Evolutionary conservation across 495 filamentous ascomycete species (phyloP).

Genomic region (Xylaria sp.): DNA sequence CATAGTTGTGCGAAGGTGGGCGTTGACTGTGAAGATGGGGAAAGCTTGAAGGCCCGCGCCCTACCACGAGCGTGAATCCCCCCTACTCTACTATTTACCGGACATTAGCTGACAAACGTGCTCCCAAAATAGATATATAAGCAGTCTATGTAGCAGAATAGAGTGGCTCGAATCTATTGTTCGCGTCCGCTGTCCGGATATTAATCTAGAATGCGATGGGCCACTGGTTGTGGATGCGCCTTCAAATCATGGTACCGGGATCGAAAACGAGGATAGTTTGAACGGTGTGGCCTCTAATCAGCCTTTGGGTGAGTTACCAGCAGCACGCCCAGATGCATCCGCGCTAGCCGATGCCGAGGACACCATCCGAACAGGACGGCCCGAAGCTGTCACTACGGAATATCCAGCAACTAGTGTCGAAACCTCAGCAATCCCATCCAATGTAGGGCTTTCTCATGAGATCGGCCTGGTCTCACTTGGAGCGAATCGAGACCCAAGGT

Average conservation of each 20-base stretch:
- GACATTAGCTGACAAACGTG: neutral
- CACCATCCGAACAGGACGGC: neutral
- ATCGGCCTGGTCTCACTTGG: conserved; percentile 30
- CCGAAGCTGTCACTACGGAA: neutral
- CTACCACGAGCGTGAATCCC: conserved; percentile 32
- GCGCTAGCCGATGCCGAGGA: neutral
- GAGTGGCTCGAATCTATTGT: conserved; percentile 54
- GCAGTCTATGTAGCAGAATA: conserved; percentile 48
- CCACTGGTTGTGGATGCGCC: conserved; percentile 17
- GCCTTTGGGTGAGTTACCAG: neutral
- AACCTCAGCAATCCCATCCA: conserved; percentile 47
- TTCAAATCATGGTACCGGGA: neutral
- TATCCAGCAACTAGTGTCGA: neutral
- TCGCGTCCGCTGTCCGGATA: conserved; percentile 40
- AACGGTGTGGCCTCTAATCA: conserved; percentile 1
- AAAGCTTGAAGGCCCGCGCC: conserved; percentile 50
- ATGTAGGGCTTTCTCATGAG: conserved; percentile 46
- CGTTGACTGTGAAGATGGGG: conserved; percentile 51
- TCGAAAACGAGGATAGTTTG: conserved; percentile 7
- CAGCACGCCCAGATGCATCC: neutral
- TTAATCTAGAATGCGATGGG: conserved; percentile 42
- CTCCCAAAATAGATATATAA: conserved; percentile 43
- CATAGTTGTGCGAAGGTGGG: conserved; percentile 50
- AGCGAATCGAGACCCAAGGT: conserved; percentile 28
- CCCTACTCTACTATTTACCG: conserved; percentile 5